Evolutionary conservation across 768 basidiomycete species (phyloP).

Genomic region (Russula virescens): DNA sequence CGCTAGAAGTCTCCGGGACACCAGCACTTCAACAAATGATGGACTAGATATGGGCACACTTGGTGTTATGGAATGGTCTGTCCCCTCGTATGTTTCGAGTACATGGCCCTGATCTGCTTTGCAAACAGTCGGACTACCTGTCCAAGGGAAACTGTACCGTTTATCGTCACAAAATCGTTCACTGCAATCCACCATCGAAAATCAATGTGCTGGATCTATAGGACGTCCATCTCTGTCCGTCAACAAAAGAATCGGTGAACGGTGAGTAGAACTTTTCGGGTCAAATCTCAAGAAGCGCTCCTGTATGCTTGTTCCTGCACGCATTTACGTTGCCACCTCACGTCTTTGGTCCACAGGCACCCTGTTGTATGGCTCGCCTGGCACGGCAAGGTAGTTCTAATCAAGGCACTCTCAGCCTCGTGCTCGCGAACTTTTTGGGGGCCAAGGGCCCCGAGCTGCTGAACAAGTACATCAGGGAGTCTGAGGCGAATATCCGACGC

Average conservation of each 20-base stretch:
- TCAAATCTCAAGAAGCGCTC: slow-evolving; percentile 93
- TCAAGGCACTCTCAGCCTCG: slow-evolving; percentile 93
- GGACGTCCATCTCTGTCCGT: slow-evolving; percentile 50
- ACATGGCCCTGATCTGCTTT: background rate
- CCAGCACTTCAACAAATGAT: background rate
- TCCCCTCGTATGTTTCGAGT: background rate
- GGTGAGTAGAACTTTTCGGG: slow-evolving; percentile 85
- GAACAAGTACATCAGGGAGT: too few relatives aligned
- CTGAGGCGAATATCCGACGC: slow-evolving; percentile 92
- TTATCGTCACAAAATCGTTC: slow-evolving; percentile 73
- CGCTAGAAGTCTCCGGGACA: too few relatives aligned
- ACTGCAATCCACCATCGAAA: too few relatives aligned
- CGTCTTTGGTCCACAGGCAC: too few relatives aligned
- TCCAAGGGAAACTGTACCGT: slow-evolving; percentile 55
- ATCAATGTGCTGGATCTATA: slow-evolving; percentile 27
- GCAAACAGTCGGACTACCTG: slow-evolving; percentile 3
- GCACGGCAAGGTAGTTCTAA: slow-evolving; percentile 94
- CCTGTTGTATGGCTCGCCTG: slow-evolving; percentile 90
- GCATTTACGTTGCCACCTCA: too few relatives aligned
- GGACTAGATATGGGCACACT: background rate
- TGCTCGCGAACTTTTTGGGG: slow-evolving; percentile 93
- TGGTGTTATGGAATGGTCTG: background rate
- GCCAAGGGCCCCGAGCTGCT: too few relatives aligned
- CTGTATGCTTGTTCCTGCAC: slow-evolving; percentile 51
- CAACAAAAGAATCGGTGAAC: slow-evolving; percentile 71